These are phyloP conservation scores for Striga asiatica DNA, from an alignment of 257 asterid genomes.

Conservation along the genomic window DNA sequence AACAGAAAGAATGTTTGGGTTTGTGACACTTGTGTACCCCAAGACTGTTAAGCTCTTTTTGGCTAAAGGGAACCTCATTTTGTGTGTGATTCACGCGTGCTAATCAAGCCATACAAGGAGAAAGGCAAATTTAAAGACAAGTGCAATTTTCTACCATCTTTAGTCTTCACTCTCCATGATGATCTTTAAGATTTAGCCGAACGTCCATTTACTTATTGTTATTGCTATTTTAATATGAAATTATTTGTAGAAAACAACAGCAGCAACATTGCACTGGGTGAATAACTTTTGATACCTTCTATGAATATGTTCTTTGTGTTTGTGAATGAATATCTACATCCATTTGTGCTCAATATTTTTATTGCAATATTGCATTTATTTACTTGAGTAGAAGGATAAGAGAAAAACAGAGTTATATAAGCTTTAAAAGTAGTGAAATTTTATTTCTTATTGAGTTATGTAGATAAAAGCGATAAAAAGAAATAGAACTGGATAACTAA, in stretches of 20 bases:
- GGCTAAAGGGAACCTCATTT: constrained; percentile 92
- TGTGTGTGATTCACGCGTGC: constrained; percentile 89
- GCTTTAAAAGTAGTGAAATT: background rate
- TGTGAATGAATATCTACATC: background rate
- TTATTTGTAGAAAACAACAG: constrained; percentile 49
- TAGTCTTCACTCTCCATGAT: background rate
- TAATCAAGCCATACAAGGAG: constrained; percentile 91
- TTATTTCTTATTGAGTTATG: background rate
- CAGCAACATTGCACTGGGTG: constrained; percentile 17
- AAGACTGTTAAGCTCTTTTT: constrained; percentile 81
- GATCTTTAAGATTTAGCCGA: background rate
- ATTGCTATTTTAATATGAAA: background rate
- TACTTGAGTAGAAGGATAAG: background rate
- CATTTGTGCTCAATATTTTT: background rate
- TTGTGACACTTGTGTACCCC: constrained; percentile 67
- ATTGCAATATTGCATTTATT: background rate
- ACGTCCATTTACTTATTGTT: background rate
- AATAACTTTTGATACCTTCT: too few species aligned
- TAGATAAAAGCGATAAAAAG: background rate
- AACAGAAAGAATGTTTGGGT: constrained; percentile 92
- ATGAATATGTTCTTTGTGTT: background rate
- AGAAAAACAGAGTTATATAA: background rate
- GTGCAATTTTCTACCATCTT: constrained; percentile 20
- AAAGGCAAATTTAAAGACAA: constrained; percentile 78
- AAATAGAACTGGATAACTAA: constrained; percentile 3